Base-by-base conservation (phyloP, 805 yeast species). In the Nakazawaea anatomiae region DNA sequence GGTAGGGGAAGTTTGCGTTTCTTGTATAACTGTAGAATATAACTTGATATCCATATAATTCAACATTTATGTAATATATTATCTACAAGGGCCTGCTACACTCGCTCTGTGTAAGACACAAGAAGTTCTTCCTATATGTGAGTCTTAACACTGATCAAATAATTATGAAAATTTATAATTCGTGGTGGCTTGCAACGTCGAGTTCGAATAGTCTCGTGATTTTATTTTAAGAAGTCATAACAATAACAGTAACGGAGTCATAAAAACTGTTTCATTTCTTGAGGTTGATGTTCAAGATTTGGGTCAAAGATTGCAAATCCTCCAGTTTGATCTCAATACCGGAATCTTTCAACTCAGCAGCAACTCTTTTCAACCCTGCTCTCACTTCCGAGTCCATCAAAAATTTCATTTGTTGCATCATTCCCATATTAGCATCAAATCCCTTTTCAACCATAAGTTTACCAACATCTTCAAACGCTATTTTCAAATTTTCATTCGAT, bases 381-480 rank as follows among this genome's bases (percentile, higher is more conserved):
- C 66, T 57, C 7, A 64, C 59, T 29, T 66, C 70, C 1, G 46
- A 25, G 45, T 66, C 67, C 58, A 57, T 58, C 6, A 66, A 45
- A 30, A 65, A 47, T 49, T 61, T 60, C 51, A 66, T 45, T 51
- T 64, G 68, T 47, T 61, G 61, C 54, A 54, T 53, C 30, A 60
- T 29, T 1, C 62, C 44, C 38, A 63, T 50, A 10, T 53, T 39
- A 32, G 48, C 50, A 11, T 46, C 47, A 39, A 60, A 48, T 3
- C 55, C 55, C 48, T 60, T 62, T 11, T 60, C 58, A 14, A 59
- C 53, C 39, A 62, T 54, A 41, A 69, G 62, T 10, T 60, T 57
- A 38, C 64, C 63, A 48, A 67, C 58, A 32, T 63, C 66, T 41
- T 66, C 63, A 38, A 70, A 57, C 46, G 67, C 63, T n/a, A 61